Evolutionary conservation across 352 stramenopile genomes (phyloP).

Genomic region (Globisporangium apiculatum): DNA sequence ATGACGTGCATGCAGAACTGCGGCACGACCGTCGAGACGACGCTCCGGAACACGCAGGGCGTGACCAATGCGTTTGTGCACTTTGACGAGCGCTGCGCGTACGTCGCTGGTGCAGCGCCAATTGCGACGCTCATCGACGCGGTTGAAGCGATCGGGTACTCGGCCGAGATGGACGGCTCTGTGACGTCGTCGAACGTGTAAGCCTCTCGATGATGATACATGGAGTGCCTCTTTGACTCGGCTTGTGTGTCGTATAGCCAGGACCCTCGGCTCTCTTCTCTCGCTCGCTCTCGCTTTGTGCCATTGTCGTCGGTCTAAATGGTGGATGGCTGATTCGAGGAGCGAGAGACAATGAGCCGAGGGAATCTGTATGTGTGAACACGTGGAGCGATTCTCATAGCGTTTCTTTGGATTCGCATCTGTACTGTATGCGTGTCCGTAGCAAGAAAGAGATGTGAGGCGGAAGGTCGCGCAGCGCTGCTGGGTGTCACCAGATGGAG

Average conservation of each 20-base stretch:
- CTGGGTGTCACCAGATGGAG: too few species aligned
- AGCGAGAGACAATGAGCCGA: too few species aligned
- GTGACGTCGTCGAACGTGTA: constrained; percentile 46
- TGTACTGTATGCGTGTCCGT: not conserved
- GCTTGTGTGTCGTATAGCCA: not conserved
- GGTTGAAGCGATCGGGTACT: constrained; percentile 63
- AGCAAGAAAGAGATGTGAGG: not conserved
- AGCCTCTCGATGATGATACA: constrained; percentile 15
- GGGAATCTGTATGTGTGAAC: not conserved
- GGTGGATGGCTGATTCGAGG: too few species aligned
- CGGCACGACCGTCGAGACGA: constrained; percentile 71
- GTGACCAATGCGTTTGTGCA: constrained; percentile 74
- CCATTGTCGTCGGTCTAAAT: too few species aligned
- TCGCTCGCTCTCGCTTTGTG: too few species aligned
- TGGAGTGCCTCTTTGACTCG: constrained; percentile 8
- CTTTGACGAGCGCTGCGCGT: constrained; percentile 67
- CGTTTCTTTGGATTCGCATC: not conserved
- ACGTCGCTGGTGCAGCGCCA: constrained; percentile 55
- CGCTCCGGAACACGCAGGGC: constrained; percentile 37
- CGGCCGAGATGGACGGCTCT: constrained; percentile 35
- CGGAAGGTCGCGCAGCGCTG: too few species aligned
- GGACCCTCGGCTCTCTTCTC: too few species aligned
- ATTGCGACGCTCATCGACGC: constrained; percentile 46
- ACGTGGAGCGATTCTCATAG: not conserved
- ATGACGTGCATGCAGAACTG: constrained; percentile 90